Base-by-base conservation (phyloP, 1,139 yeast species). In the Tardiomyces depauwii region DNA sequence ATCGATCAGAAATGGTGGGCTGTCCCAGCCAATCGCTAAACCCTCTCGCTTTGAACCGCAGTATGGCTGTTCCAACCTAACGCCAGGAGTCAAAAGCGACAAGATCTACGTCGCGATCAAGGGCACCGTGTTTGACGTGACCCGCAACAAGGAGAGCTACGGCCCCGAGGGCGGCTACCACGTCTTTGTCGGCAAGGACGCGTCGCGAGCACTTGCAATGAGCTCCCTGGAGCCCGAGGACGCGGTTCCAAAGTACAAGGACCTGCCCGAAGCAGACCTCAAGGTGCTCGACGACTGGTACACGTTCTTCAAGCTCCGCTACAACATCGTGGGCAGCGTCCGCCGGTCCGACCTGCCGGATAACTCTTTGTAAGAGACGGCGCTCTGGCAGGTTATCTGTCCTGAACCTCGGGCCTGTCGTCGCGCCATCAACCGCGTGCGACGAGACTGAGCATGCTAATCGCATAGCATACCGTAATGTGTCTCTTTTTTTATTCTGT, bases 211-310 rank as follows among this genome's bases (percentile, higher is more conserved):
- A 2, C 67, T 87, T 47, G 84, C 75, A 18, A 76, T 67, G 60
- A 78, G 73, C 46, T 71, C 77, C 28, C 63, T 78, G 44, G 69
- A 70, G 25, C 67, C 67, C 1, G 76, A 67, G 43, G 82, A 77
- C 50, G 89, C 89, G 13, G 73, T 82, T 51, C 94, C 88, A 54
- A 70, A 69, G n/a, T 72, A 84, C 52, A 53, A 53, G n/a, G 62
- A 65, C 1, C 72, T 91, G 57, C 66, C 74, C 1, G 72, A 70
- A 18, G 71, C 71, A 16, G 95, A 89, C 56, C 57, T 60, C 46
- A 82, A 79, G 51, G 77, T 89, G 1, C 70, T 91, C 57, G 78
- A 85, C 49, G 85, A 82, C 46, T 91, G 98, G 98, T 89, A 77
- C 57, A 77, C 77, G 46, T 91, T 81, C 64, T 91, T 89, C 62